phyloP scores from a whole-genome alignment of 768 basidiomycete genomes.

The Mrakia frigida region DNA sequence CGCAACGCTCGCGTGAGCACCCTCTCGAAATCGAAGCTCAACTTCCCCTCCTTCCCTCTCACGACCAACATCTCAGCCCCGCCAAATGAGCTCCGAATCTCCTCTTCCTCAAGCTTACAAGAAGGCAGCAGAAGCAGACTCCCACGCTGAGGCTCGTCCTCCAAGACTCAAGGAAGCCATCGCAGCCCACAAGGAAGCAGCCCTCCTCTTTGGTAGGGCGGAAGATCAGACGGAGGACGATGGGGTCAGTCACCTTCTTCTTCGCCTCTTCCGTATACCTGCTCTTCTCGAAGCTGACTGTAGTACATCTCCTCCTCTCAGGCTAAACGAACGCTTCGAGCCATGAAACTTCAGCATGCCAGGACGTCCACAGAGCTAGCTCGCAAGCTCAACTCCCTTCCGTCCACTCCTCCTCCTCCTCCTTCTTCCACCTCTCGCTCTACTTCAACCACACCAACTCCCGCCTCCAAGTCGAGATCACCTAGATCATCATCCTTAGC shows the following conservation, averaged over 20 bases:
- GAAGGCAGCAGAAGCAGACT: constrained; percentile 4
- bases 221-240: constrained; percentile 16
- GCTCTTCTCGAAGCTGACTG: not conserved
- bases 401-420: not conserved
- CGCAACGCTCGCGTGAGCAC: no score
- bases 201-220: not conserved
- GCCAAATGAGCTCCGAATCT: not conserved
- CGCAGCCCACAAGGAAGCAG: not conserved
- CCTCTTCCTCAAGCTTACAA: constrained; percentile 17
- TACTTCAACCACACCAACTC: not conserved
- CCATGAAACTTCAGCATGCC: constrained; percentile 1
- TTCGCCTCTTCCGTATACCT: not conserved
- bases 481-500: not conserved
- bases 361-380: not conserved
- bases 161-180: constrained; percentile 10
- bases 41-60: not conserved
- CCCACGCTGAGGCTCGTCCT: not conserved
- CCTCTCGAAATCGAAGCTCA: not conserved
- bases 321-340: not conserved
- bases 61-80: not conserved
- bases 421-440: not conserved
- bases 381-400: constrained; percentile 9
- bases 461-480: not conserved
- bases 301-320: not conserved
- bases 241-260: constrained; percentile 1